Conservation (phyloP, 805 yeast genomes). For the Spathaspora passalidarum region DNA sequence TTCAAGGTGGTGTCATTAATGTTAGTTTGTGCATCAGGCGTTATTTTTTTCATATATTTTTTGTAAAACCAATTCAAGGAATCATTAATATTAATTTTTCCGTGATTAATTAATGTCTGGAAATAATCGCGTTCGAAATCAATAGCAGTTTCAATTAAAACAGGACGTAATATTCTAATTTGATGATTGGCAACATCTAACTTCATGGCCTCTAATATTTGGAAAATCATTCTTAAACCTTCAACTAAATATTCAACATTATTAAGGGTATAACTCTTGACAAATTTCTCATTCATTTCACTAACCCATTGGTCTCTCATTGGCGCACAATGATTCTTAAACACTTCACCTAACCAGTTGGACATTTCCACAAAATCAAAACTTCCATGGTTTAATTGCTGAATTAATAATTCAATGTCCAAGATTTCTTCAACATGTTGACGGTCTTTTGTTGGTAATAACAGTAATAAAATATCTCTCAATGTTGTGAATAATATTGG, state of each 20-base stretch:
- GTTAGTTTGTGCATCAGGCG: constrained; percentile 1
- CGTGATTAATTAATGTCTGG: constrained; percentile 46
- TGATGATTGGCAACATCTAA: constrained; percentile 94
- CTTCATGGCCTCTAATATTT: constrained; percentile 90
- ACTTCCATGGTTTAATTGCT: constrained; percentile 69
- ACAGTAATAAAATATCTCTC: constrained; percentile 67
- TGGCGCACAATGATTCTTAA: constrained; percentile 92
- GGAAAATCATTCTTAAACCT: constrained; percentile 74
- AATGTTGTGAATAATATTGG: constrained; percentile 76
- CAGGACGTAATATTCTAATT: constrained; percentile 79
- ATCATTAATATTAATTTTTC: constrained; percentile 57
- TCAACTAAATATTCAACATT: constrained; percentile 57
- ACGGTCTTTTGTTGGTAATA: constrained; percentile 77
- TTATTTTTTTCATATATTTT: constrained; percentile 19
- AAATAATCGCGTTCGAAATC: constrained; percentile 88
- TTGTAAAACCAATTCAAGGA: constrained; percentile 65
- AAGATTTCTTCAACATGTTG: constrained; percentile 63
- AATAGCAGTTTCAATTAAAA: constrained; percentile 79
- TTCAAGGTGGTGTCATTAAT: constrained; percentile 19
- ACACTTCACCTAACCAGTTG: constrained; percentile 69
- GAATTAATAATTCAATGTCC: constrained; percentile 73
- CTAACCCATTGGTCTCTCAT: constrained; percentile 91
- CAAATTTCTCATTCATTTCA: constrained; percentile 66
- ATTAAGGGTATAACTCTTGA: constrained; percentile 44
- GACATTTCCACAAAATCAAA: constrained; percentile 70